A percentile compares a stretch with the other conserved stretches of the same genome.
Evolutionary conservation across 345 rosid species (phyloP).

Genomic region (Moricandia moricandioides): DNA sequence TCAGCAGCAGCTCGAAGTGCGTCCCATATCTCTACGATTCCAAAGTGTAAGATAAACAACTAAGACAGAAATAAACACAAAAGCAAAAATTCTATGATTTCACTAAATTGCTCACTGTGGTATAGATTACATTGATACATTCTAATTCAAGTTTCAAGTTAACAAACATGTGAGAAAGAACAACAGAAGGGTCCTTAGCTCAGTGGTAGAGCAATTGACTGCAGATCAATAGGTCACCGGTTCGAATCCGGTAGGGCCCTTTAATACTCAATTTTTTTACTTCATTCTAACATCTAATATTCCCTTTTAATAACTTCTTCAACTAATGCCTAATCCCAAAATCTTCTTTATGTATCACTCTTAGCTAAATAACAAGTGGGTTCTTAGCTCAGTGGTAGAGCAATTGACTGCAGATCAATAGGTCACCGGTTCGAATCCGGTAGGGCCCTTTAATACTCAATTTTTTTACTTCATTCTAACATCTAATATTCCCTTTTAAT

Average conservation of each 20-base stretch:
- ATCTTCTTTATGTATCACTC: not conserved
- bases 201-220: slow-evolving; percentile 92
- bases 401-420: slow-evolving; percentile 86
- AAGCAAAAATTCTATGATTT: not conserved
- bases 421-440: slow-evolving; percentile 58
- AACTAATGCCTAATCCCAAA: not conserved
- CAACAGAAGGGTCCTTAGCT: slow-evolving; percentile 57
- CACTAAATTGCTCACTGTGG: not conserved
- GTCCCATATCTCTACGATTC: slow-evolving; percentile 76
- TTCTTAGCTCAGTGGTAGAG: slow-evolving; percentile 88
- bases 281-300: not conserved
- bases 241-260: slow-evolving; percentile 49
- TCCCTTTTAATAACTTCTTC: not conserved
- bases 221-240: slow-evolving; percentile 77
- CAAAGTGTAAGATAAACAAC: not conserved
- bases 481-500: not conserved
- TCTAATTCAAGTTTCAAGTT: not conserved
- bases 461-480: not conserved
- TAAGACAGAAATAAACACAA: not conserved
- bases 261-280: not conserved
- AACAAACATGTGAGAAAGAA: not conserved
- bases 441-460: slow-evolving; percentile 24
- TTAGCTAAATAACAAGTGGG: slow-evolving; percentile 61
- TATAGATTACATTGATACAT: not conserved
- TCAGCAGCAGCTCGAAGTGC: slow-evolving; percentile 91